Evolutionary conservation across 75 land plant genomes (phyloP).

Genomic region (Ceratopteris richardii): DNA sequence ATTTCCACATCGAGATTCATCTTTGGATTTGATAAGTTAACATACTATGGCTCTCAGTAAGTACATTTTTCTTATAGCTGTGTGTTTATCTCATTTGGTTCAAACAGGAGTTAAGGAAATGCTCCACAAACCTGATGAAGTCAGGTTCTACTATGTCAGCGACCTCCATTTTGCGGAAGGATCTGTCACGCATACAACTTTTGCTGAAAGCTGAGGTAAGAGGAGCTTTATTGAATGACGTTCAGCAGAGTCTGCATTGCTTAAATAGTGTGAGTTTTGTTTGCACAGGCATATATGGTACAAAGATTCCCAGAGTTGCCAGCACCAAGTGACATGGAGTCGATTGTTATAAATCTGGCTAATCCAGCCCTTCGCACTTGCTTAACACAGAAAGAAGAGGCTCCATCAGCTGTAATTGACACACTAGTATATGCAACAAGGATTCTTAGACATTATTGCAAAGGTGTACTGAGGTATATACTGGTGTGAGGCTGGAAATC

Average conservation of each 20-base stretch:
- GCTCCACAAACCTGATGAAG: constrained; percentile 10
- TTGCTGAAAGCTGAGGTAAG: constrained; percentile 30
- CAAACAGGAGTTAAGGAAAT: constrained; percentile 29
- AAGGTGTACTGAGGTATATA: constrained; percentile 23
- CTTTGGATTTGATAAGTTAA: too few relatives aligned
- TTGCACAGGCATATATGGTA: constrained; percentile 33
- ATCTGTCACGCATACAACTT: constrained; percentile 27
- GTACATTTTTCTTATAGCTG: too few relatives aligned
- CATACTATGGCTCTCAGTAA: too few relatives aligned
- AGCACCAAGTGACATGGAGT: constrained; percentile 34
- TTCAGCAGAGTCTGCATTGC: constrained; percentile 8
- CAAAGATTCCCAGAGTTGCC: constrained; percentile 27
- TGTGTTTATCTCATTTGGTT: too few relatives aligned
- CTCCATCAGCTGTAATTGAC: constrained; percentile 15
- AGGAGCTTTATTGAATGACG: background rate
- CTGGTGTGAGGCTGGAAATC: too few relatives aligned
- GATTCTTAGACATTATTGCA: constrained; percentile 29
- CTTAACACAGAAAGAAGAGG: constrained; percentile 25
- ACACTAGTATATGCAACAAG: constrained; percentile 19
- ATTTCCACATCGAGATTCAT: too few relatives aligned
- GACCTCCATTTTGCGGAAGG: constrained; percentile 26
- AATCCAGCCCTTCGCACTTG: constrained; percentile 29
- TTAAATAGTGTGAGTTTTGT: background rate
- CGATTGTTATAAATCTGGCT: constrained; percentile 27
- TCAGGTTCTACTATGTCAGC: constrained; percentile 8